A percentile compares a stretch with the other conserved stretches of the same genome.
Conservation (phyloP, 2,329 filamentous ascomycete genomes). For the Calonectria naviculata region DNA sequence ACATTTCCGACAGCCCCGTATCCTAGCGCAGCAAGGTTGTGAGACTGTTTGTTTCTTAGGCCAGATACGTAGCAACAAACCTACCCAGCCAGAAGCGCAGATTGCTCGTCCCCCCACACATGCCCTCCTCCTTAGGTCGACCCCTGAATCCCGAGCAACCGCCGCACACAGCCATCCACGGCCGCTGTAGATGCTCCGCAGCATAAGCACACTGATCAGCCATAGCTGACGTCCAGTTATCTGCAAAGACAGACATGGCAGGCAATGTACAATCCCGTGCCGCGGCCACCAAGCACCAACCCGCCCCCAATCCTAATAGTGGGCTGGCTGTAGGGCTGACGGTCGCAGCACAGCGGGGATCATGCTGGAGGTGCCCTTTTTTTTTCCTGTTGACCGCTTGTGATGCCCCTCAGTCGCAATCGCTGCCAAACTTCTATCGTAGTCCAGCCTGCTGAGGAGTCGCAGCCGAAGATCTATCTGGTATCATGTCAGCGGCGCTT, state of each 20-base stretch:
- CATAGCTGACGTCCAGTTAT: neutral
- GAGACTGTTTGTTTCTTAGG: constrained; percentile 11
- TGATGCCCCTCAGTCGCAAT: constrained; percentile 22
- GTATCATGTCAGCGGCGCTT: neutral
- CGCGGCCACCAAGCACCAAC: constrained; percentile 7
- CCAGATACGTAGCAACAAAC: constrained; percentile 20
- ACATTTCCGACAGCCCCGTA: constrained; percentile 7
- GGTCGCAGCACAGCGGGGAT: constrained; percentile 14
- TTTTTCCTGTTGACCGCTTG: constrained; percentile 27
- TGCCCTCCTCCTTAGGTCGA: neutral
- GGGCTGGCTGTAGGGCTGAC: constrained; percentile 39
- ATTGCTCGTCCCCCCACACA: neutral
- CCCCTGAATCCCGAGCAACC: constrained; percentile 9
- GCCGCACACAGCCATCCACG: neutral
- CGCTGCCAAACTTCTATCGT: neutral
- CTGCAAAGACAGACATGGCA: neutral
- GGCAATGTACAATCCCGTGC: neutral
- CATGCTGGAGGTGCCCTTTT: constrained; percentile 15
- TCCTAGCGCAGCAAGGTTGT: neutral
- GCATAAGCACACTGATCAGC: constrained; percentile 13
- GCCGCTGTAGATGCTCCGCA: constrained; percentile 3
- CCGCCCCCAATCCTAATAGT: neutral
- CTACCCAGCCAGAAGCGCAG: neutral
- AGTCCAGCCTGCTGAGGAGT: constrained; percentile 2
- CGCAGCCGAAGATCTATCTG: neutral